Evolutionary conservation across 441 rosid genomes (phyloP).

Genomic region (Arabidopsis hybrid): DNA sequence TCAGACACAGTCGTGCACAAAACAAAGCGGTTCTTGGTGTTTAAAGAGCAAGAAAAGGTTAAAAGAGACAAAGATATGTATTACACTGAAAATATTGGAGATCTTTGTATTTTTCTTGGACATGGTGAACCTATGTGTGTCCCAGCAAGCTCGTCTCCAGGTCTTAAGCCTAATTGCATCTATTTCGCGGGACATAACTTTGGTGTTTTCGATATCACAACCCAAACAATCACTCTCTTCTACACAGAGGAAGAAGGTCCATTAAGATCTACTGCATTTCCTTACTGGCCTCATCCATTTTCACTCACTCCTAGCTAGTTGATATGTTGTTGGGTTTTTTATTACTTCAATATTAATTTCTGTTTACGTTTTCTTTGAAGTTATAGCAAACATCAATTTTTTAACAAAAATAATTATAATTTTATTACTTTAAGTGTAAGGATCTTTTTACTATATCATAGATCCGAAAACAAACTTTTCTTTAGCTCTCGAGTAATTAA

Average conservation of each 20-base stretch:
- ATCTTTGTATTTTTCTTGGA: constrained; percentile 23
- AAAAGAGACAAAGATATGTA: not conserved
- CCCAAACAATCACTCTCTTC: constrained; percentile 16
- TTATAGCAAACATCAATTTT: not conserved
- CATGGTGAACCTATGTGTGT: constrained; percentile 18
- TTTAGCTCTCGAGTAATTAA: no score
- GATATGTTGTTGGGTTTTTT: not conserved
- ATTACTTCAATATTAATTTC: not conserved
- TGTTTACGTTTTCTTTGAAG: not conserved
- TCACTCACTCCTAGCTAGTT: constrained; percentile 10
- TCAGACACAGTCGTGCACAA: constrained; percentile 3
- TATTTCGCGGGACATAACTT: constrained; percentile 17
- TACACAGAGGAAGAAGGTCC: not conserved
- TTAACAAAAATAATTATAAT: no score
- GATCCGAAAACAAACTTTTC: no score
- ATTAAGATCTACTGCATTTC: not conserved
- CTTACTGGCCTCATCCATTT: constrained; percentile 20
- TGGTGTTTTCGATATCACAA: constrained; percentile 14
- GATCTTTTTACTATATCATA: no score
- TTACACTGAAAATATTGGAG: constrained; percentile 22
- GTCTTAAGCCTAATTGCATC: constrained; percentile 23
- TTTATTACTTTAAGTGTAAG: not conserved
- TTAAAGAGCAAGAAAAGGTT: not conserved
- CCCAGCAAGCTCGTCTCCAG: constrained; percentile 4
- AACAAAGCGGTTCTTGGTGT: constrained; percentile 19